phyloP scores from a whole-genome alignment of 1,284 basidiomycete genomes.

The Wolfiporia cocos region DNA sequence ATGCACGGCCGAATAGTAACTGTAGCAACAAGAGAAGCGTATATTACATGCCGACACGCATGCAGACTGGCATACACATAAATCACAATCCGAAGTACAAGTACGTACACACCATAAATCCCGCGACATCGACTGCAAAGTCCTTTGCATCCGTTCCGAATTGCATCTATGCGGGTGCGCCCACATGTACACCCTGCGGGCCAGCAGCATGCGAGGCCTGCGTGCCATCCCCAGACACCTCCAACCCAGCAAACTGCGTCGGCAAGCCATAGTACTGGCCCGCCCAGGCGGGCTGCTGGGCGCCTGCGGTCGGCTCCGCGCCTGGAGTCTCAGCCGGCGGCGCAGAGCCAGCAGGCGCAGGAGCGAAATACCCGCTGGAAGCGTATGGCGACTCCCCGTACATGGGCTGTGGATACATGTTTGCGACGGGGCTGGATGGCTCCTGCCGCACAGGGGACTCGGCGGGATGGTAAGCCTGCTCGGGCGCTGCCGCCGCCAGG shows the following conservation, averaged over 20 bases:
- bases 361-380: conserved; percentile 6
- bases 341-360: conserved; percentile 6
- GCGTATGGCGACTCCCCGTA: conserved; percentile 24
- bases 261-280: conserved; percentile 22
- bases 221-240: conserved; percentile 20
- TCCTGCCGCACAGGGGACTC: neutral
- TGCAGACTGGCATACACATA: no score
- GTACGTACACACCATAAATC: no score
- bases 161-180: conserved; percentile 18
- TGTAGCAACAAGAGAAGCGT: no score
- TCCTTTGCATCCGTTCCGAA: no score
- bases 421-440: conserved; percentile 1
- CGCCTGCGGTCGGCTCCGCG: conserved; percentile 7
- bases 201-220: conserved; percentile 14
- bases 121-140: no score
- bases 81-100: no score
- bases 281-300: conserved; percentile 12
- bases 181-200: conserved; percentile 22
- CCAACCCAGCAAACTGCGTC: conserved; percentile 27
- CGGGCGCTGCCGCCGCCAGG: neutral
- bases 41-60: no score
- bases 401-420: conserved; percentile 1
- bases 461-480: neutral
- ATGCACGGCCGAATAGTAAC: no score
- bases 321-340: conserved; percentile 6